Evolutionary conservation across 495 filamentous ascomycete species (phyloP).

Genomic region (Penicillium samsonianum): DNA sequence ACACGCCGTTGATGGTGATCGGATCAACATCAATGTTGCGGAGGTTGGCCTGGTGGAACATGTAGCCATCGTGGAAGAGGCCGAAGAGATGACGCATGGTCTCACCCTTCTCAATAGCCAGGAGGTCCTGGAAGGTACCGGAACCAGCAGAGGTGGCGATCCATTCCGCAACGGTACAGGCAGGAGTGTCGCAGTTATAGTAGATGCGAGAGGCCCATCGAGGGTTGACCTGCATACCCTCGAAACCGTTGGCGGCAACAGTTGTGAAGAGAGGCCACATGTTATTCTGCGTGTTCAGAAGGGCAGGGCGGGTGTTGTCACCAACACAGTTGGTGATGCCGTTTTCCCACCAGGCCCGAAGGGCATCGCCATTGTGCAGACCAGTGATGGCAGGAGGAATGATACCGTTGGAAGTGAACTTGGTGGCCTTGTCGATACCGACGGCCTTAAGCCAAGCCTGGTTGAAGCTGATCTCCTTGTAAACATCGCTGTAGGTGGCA

Average conservation of each 20-base stretch:
- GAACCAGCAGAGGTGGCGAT: conserved; percentile 56
- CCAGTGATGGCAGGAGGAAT: conserved; percentile 67
- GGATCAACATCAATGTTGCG: conserved; percentile 48
- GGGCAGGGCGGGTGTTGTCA: conserved; percentile 58
- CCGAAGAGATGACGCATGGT: conserved; percentile 58
- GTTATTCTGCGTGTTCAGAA: conserved; percentile 49
- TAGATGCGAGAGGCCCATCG: conserved; percentile 66
- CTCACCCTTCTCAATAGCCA: conserved; percentile 50
- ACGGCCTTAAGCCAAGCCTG: conserved; percentile 56
- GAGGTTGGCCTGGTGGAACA: conserved; percentile 61
- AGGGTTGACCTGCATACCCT: conserved; percentile 58
- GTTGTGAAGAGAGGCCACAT: conserved; percentile 60
- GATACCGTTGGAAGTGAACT: conserved; percentile 54
- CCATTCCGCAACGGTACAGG: conserved; percentile 61
- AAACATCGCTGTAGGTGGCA: conserved; percentile 58
- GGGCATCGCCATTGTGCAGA: conserved; percentile 63
- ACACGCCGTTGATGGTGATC: conserved; percentile 54
- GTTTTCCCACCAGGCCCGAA: conserved; percentile 59
- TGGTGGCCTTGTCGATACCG: conserved; percentile 41
- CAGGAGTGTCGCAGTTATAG: conserved; percentile 61
- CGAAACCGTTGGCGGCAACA: conserved; percentile 52
- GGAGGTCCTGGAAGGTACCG: conserved; percentile 51
- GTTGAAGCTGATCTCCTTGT: conserved; percentile 62
- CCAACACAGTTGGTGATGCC: conserved; percentile 62
- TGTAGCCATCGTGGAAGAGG: conserved; percentile 53